Evolutionary conservation across 1,284 basidiomycete species (phyloP), one percentile per base, ranked within the genome.

Genomic region (Puccinia sorghi): DNA sequence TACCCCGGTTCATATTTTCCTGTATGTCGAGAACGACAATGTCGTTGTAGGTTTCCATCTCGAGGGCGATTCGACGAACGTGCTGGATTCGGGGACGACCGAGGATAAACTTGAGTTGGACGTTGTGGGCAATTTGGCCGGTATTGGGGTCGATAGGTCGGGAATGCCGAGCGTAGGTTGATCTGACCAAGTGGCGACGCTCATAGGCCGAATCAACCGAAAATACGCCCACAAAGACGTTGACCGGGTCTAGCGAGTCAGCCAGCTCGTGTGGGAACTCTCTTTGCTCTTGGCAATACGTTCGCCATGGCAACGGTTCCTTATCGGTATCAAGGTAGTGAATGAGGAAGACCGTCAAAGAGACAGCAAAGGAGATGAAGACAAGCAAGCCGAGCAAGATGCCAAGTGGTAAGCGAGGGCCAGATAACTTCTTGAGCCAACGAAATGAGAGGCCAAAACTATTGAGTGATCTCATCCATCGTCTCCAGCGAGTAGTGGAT

Each of bases 281-380:
- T 0, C 83, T 83, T 79, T 86, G 84, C 56, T 83, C 82, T 64
- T 83, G 82, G 85, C 96, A 98, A 84, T 96, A 96, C 37, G 90
- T 90, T 81, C 94, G 90, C 94, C 94, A 99, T 59, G 95, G 94
- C 41, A 96, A 86, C 17, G 93, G 91, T 78, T 92, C 91, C 85
- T 97, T 97, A 88, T 99, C 96, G 63, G 94, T 93, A 84, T 97
- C 95, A 83, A 97, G 89, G 81, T 95, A 89, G 85, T 96, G 92
- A 84, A 94, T 94, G 84, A 97, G 88, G 75, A 92, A 87, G 79
- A 93, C 89, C 7, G 87, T 88, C 25, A 85, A 56, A n/a, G 81
- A 74, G 54, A 84, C 79, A 15, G 84, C 85, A 79, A 92, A 91
- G 81, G 92, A 87, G 81, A 90, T 90, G 80, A 93, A 88, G 79